Conservation (phyloP, 2,329 filamentous ascomycete species). For the Fusarium buharicum region DNA sequence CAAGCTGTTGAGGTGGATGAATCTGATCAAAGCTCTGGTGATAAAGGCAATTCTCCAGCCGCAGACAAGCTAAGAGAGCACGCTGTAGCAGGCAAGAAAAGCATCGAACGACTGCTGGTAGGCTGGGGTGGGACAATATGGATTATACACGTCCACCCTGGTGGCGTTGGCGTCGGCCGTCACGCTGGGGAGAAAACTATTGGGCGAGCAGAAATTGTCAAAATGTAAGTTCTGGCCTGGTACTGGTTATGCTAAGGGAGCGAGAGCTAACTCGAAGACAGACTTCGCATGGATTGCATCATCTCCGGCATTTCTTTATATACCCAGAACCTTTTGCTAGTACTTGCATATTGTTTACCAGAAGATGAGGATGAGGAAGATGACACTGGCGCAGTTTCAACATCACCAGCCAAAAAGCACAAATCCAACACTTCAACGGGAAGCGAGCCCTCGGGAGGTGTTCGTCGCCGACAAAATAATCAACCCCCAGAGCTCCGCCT, state of each 20-base stretch:
- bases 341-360: slow-evolving; percentile 87
- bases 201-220: slow-evolving; percentile 88
- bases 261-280: slow-evolving; percentile 58
- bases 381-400: background rate
- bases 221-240: slow-evolving; percentile 74
- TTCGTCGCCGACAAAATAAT: slow-evolving; percentile 79
- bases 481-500: slow-evolving; percentile 88
- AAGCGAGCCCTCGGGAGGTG: slow-evolving; percentile 71
- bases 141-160: slow-evolving; percentile 90
- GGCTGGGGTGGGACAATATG: slow-evolving; percentile 97
- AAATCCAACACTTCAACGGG: slow-evolving; percentile 57
- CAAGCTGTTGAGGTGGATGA: slow-evolving; percentile 79
- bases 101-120: slow-evolving; percentile 83
- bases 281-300: slow-evolving; percentile 95
- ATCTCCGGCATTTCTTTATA: slow-evolving; percentile 97
- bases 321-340: slow-evolving; percentile 88
- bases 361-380: slow-evolving; percentile 68
- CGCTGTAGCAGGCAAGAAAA: slow-evolving; percentile 57
- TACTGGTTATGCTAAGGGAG: slow-evolving; percentile 70
- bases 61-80: slow-evolving; percentile 62
- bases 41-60: slow-evolving; percentile 56
- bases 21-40: slow-evolving; percentile 52
- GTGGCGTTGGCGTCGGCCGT: slow-evolving; percentile 72
- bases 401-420: slow-evolving; percentile 51
- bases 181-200: slow-evolving; percentile 75